Base-by-base conservation (phyloP, 2,329 filamentous ascomycete species). In the Penicillium sp. region DNA sequence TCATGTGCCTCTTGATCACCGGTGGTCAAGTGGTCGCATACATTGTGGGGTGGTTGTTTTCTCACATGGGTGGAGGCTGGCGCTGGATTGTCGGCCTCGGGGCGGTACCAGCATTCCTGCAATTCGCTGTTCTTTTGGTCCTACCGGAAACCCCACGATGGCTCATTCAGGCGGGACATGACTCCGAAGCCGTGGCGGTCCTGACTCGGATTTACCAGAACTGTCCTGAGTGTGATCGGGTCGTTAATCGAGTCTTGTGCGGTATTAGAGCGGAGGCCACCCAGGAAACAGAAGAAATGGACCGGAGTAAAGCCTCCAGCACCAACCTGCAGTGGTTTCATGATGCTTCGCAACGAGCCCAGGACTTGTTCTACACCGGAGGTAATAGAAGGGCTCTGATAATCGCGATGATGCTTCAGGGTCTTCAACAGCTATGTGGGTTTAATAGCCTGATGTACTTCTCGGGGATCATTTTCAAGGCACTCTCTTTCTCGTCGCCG, bases 381-480 rank as follows among this genome's bases (percentile, higher is more conserved):
- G 63, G 82, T 77, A 68, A 87, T 53, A 69, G 76, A 51, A 85
- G 92, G 59, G 93, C 93, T 0, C 75, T 97, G 69, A 84, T 84
- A 0, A 95, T 97, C 70, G 92, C 93, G 1, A 96, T 92, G 75
- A 83, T 95, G 62, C 81, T 97, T 2, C 93, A 97, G 69, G 91
- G 87, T 0, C 78, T 96, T 7, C 93, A 97, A 75, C 93, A 98
- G 72, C 82, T 96, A 1, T 95, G 90, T 67, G 92, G 91, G 1
- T 95, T 95, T 74, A 96, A 96, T 77, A 92, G 90, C 11, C 80
- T 96, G 29, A 96, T 96, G 91, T 96, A 96, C 75, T 96, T 92
- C 71, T 92, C 90, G 0, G 90, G 89, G 4, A 92, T 90, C 8
- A 91, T 93, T 29, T 93, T 93, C 70, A 83, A 85, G 3, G 81